Evolutionary conservation across 805 yeast species (phyloP), one percentile per base, ranked within the genome.

Genomic region (Cephaloascus fragrans): DNA sequence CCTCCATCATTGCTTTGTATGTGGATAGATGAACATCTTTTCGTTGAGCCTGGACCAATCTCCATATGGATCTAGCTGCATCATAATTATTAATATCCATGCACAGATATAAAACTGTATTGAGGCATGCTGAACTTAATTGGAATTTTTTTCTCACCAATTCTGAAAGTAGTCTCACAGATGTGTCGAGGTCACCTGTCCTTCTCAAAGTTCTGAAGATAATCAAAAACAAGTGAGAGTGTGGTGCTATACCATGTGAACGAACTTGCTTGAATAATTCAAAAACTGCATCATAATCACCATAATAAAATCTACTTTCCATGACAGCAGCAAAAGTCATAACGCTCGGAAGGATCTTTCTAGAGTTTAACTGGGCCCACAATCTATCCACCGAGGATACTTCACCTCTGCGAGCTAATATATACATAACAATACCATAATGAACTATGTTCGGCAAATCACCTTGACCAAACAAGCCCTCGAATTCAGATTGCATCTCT

Each of bases 391-490:
- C 77, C 51, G 67, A 71, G 32, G 54, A 66, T 32, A 49, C 56
- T 46, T 73, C 76, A 8, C 75, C 80, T 26, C 61, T 52, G 3
- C 50, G 44, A 1, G 84, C 78, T 43, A 83, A 57, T 0, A 83
- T 76, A 39, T 63, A 57, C 72, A 83, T 77, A 10, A 80, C 77
- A 15, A 76, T 69, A 3, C 72, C 64, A 51, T 82, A 83, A 46
- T 82, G 85, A 20, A 53, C 49, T 23, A 66, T 56, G 36, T 67
- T 67, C 1, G 84, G 83, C 19, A 73, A 55, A 33, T 71, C 61
- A 2, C 75, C 78, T n/a, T 62, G 54, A 1, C 73, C 77, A 47
- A 74, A 73, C 52, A 73, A 62, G 18, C 62, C 66, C 48, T 77
- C 80, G 51, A 82, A 81, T 36, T 72, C 71, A 10, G 56, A 46